A percentile compares a stretch with the other conserved stretches of the same genome.
Conservation (phyloP, 2,329 filamentous ascomycete genomes). For the Cucurbitaria berberidis region DNA sequence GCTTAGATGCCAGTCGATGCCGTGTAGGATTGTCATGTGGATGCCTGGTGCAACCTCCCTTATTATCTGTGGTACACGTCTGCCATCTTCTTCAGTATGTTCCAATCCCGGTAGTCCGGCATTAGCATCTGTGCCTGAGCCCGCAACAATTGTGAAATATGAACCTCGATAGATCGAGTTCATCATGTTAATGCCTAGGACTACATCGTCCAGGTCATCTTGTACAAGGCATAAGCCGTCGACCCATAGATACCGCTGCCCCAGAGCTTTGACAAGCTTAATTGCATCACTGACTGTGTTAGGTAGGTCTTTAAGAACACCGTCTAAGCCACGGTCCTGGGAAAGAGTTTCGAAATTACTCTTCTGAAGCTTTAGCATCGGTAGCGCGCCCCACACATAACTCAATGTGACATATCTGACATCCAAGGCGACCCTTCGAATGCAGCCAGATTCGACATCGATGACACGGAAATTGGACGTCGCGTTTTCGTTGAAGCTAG, state of each 20-base stretch:
- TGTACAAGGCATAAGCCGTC: constrained; percentile 12
- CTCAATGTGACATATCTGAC: constrained; percentile 10
- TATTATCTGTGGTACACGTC: background rate
- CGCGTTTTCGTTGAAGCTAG: background rate
- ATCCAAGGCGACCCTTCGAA: background rate
- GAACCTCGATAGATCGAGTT: constrained; percentile 6
- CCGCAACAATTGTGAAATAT: constrained; percentile 8
- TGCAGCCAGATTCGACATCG: background rate
- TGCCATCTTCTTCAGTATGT: background rate
- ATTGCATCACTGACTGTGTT: constrained; percentile 8
- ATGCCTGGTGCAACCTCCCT: background rate
- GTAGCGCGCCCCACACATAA: constrained; percentile 13
- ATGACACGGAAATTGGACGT: background rate
- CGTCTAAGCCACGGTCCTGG: background rate
- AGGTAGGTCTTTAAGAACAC: background rate
- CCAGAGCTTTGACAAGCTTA: constrained; percentile 1
- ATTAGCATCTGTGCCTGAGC: constrained; percentile 2
- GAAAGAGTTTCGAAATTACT: too few relatives aligned
- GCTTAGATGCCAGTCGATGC: constrained; percentile 5
- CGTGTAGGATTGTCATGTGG: background rate
- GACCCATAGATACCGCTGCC: constrained; percentile 9
- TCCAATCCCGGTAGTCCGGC: constrained; percentile 1
- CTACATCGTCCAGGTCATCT: constrained; percentile 3
- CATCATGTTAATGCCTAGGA: constrained; percentile 3
- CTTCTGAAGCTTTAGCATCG: constrained; percentile 1